Percentiles rank a stretch among this genome's conserved stretches.
Conservation (phyloP, 306 rosid genomes). For the Castanea crenata region DNA sequence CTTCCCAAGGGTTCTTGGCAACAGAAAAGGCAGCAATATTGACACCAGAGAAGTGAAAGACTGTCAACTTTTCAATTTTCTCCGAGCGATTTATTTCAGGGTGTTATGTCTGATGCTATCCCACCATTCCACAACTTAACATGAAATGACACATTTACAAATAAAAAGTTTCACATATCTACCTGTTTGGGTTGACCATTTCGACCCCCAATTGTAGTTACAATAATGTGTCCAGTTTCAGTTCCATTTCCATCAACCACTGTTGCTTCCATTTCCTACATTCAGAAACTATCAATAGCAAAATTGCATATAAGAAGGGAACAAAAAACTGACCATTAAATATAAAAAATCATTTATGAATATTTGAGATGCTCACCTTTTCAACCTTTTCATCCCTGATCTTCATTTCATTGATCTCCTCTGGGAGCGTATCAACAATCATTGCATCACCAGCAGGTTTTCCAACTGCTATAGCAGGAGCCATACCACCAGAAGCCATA, state of each 20-base stretch:
- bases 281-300: background rate
- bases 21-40: no score
- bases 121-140: background rate
- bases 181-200: conserved; percentile 76
- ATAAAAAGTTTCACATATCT: background rate
- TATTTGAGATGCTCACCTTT: background rate
- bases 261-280: conserved; percentile 62
- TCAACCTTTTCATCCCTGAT: conserved; percentile 58
- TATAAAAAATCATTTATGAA: background rate
- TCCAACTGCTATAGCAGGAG: conserved; percentile 24
- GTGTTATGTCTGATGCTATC: background rate
- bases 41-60: no score
- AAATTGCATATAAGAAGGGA: background rate
- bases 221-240: conserved; percentile 69
- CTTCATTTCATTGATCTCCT: conserved; percentile 64
- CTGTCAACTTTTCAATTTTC: background rate
- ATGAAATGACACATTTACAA: background rate
- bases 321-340: background rate
- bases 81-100: no score
- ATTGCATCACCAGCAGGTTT: conserved; percentile 26
- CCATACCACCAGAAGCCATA: conserved; percentile 41
- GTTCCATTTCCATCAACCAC: conserved; percentile 69
- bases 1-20: no score
- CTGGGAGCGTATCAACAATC: conserved; percentile 50
- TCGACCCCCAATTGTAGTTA: conserved; percentile 67